These are phyloP conservation scores for Dimocarpus longan DNA, from an alignment of 345 rosid genomes.

Conservation along the genomic window DNA sequence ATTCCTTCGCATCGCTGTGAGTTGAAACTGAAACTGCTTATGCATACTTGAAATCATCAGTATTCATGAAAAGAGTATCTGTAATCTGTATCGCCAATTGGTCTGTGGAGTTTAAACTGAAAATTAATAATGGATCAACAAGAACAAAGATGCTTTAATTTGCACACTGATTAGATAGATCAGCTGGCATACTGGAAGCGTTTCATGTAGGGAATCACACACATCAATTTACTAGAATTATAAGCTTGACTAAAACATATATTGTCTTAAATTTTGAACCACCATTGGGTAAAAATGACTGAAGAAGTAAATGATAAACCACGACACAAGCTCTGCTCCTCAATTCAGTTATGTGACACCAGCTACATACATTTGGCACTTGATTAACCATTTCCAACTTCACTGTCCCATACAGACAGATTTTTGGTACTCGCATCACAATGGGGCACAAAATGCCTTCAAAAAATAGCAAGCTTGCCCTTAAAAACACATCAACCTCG, in stretches of 20 bases:
- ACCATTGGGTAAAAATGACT: background rate
- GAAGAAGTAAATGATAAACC: background rate
- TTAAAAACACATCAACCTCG: slow-evolving; percentile 39
- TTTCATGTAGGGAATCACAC: background rate
- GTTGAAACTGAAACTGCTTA: no score
- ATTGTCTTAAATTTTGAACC: background rate
- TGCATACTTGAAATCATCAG: no score
- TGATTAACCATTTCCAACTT: background rate
- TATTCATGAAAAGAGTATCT: no score
- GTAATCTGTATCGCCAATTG: no score
- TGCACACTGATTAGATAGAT: background rate
- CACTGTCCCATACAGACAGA: background rate
- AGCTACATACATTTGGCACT: slow-evolving; percentile 14
- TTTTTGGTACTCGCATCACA: background rate
- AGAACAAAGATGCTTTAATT: background rate
- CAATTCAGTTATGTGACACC: background rate
- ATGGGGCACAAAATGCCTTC: slow-evolving; percentile 42
- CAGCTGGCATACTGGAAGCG: background rate
- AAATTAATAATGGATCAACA: no score
- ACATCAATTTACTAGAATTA: background rate
- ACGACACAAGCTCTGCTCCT: background rate
- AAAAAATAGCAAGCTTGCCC: slow-evolving; percentile 36
- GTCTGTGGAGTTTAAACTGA: no score
- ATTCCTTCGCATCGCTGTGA: no score
- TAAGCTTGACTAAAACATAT: background rate